These are phyloP conservation scores for Basidiobolus meristosporus DNA, from an alignment of 371 early-diverging fungal species.

Conservation along the genomic window DNA sequence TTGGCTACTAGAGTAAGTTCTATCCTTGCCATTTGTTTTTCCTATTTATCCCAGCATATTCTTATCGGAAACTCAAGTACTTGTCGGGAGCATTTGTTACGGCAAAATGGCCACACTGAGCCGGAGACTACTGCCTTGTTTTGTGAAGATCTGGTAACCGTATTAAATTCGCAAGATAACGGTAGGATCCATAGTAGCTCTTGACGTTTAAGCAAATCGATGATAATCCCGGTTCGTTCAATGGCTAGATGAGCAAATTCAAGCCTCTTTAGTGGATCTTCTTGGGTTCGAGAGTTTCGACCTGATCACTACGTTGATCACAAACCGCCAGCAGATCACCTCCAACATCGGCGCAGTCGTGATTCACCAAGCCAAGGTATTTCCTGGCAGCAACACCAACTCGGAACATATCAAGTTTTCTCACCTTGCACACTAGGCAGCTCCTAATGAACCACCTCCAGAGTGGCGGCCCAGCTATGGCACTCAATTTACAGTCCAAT, in stretches of 20 bases:
- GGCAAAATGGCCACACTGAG: constrained; percentile 2
- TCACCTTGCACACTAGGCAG: constrained; percentile 5
- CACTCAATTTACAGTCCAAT: constrained; percentile 44
- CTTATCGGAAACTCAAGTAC: constrained; percentile 8
- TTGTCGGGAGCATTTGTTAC: constrained; percentile 8
- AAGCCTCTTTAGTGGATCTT: constrained; percentile 41
- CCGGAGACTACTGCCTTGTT: constrained; percentile 13
- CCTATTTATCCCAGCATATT: not conserved
- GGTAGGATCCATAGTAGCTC: constrained; percentile 3
- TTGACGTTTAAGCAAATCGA: no score
- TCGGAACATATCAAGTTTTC: constrained; percentile 5
- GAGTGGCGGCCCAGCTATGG: constrained; percentile 21
- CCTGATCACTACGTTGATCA: constrained; percentile 27
- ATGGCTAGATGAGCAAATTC: constrained; percentile 27
- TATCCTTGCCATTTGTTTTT: not conserved
- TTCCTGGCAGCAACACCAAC: constrained; percentile 23
- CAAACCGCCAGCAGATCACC: constrained; percentile 12
- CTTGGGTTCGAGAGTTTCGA: constrained; percentile 61
- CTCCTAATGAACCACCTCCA: constrained; percentile 4
- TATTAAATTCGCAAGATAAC: constrained; percentile 22
- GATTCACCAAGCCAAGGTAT: constrained; percentile 8
- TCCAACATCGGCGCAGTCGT: not conserved
- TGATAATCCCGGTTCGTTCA: not conserved
- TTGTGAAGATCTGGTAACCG: constrained; percentile 28
- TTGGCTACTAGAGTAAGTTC: constrained; percentile 19